Percentiles rank a stretch among this genome's conserved stretches.
These are phyloP conservation scores for Tripterygium wilfordii DNA, from an alignment of 177 flowering plant species.

Conservation along the genomic window DNA sequence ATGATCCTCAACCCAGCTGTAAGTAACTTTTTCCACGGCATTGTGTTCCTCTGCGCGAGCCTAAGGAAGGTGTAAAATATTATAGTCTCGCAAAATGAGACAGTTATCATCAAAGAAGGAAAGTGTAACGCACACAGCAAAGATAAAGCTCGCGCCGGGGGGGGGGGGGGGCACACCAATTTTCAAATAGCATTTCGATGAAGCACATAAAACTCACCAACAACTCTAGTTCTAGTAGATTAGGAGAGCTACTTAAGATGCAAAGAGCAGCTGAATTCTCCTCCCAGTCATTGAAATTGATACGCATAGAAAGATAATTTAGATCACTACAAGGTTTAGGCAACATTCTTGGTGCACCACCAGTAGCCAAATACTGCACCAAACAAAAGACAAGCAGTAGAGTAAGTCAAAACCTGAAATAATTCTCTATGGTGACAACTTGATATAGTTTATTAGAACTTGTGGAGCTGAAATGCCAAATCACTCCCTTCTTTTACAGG, in stretches of 20 bases:
- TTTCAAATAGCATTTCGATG: too few species aligned
- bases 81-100: not conserved
- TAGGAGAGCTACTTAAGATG: conserved; percentile 40
- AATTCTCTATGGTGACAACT: too few species aligned
- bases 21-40: conserved; percentile 1
- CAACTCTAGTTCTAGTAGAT: conserved; percentile 45
- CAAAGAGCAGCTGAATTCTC: conserved; percentile 40
- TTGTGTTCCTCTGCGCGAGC: conserved; percentile 32
- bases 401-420: not conserved
- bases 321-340: conserved; percentile 32
- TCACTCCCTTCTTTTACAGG: too few species aligned
- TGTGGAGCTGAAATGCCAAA: too few species aligned
- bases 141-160: too few species aligned
- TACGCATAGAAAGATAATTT: conserved; percentile 40
- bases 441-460: too few species aligned
- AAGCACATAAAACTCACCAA: conserved; percentile 33
- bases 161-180: too few species aligned
- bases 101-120: not conserved
- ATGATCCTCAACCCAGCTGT: conserved; percentile 17
- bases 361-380: conserved; percentile 39
- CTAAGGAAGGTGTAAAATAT: conserved; percentile 11
- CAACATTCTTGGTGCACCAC: conserved; percentile 29
- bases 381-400: not conserved
- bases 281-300: conserved; percentile 30
- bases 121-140: too few species aligned